phyloP scores from a whole-genome alignment of 495 filamentous ascomycete species.

The Neurospora sublineolata region DNA sequence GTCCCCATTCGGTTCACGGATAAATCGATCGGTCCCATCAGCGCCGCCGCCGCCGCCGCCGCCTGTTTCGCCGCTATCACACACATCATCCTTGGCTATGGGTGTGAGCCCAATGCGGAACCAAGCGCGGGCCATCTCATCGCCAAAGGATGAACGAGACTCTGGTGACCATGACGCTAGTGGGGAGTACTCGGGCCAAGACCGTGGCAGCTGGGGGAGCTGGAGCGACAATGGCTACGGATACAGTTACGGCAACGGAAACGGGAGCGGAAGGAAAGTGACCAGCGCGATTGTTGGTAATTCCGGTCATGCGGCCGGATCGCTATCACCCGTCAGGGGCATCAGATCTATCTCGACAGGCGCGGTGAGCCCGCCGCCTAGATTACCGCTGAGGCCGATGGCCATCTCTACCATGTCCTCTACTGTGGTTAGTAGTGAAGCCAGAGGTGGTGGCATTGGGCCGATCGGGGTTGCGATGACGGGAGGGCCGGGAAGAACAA shows the following conservation, averaged over 20 bases:
- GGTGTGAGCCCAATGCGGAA: not conserved
- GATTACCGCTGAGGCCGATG: not conserved
- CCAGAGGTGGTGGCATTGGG: not conserved
- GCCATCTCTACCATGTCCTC: not conserved
- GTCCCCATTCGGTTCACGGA: constrained; percentile 6
- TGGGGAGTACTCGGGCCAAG: not conserved
- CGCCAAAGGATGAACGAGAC: not conserved
- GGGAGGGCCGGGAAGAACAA: not conserved
- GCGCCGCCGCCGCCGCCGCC: constrained; percentile 6
- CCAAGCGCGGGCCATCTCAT: not conserved
- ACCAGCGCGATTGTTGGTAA: not conserved
- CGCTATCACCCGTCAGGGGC: not conserved
- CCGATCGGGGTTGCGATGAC: not conserved
- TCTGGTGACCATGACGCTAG: not conserved
- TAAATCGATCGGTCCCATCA: constrained; percentile 10
- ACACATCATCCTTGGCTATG: not conserved
- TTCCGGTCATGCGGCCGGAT: not conserved
- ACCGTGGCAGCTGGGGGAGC: not conserved
- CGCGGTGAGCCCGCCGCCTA: not conserved
- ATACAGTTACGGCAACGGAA: not conserved
- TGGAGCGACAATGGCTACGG: not conserved
- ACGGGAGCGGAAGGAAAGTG: not conserved
- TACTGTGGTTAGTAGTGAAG: not conserved
- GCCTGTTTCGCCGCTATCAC: not conserved
- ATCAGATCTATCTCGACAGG: not conserved